Conservation (phyloP, 2,329 filamentous ascomycete species). For the Fusarium sp. region DNA sequence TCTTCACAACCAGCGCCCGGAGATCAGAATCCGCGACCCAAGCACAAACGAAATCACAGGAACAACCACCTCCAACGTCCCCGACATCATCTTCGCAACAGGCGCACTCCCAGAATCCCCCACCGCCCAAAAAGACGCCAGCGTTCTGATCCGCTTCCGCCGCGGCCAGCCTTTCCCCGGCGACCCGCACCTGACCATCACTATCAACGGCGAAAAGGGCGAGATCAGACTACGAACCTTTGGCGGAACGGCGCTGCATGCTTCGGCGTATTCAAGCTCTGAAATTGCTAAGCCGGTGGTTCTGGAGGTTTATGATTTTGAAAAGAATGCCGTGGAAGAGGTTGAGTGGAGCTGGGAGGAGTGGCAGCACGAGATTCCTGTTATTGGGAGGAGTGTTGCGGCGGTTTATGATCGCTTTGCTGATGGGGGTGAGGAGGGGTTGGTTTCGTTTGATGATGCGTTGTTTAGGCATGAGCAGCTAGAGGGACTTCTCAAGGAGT, state of each 20-base stretch:
- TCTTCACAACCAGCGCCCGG: constrained; percentile 60
- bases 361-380: constrained; percentile 61
- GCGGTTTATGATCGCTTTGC: constrained; percentile 69
- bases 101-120: constrained; percentile 52
- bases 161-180: constrained; percentile 63
- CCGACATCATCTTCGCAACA: constrained; percentile 57
- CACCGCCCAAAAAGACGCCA: constrained; percentile 51
- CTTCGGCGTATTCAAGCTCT: constrained; percentile 49
- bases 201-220: constrained; percentile 64
- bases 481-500: constrained; percentile 49
- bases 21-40: constrained; percentile 52
- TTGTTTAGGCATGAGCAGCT: constrained; percentile 62
- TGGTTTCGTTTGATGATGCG: constrained; percentile 58
- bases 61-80: constrained; percentile 56
- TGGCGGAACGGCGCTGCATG: constrained; percentile 49
- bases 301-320: constrained; percentile 64
- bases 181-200: constrained; percentile 61
- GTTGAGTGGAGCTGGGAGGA: constrained; percentile 60
- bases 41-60: constrained; percentile 50
- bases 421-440: constrained; percentile 39
- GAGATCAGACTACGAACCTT: constrained; percentile 59
- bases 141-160: constrained; percentile 59
- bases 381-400: constrained; percentile 62
- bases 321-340: constrained; percentile 58
- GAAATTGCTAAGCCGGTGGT: constrained; percentile 49